Percentiles rank a stretch among this genome's conserved stretches.
phyloP scores from a whole-genome alignment of 2,329 filamentous ascomycete genomes.

The Sporothrix curviconia region DNA sequence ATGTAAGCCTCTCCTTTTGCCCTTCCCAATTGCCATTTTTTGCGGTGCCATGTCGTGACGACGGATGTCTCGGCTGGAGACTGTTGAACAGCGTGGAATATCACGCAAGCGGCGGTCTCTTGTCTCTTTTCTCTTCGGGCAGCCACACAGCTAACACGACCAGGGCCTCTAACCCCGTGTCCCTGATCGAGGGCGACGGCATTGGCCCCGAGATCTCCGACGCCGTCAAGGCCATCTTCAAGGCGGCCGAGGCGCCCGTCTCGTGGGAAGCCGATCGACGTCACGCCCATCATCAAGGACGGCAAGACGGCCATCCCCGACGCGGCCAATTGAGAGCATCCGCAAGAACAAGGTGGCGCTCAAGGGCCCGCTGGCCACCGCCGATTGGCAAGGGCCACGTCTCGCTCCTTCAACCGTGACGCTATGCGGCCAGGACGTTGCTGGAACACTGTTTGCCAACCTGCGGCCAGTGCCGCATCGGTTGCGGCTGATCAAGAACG shows the following conservation, averaged over 20 bases:
- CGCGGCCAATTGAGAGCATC: conserved; percentile 86
- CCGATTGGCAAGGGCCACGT: conserved; percentile 98
- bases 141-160: background rate
- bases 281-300: conserved; percentile 86
- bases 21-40: background rate
- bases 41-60: background rate
- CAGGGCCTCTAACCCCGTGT: conserved; percentile 94
- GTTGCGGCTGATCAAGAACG: conserved; percentile 98
- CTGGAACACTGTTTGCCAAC: conserved; percentile 99
- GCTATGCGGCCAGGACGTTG: conserved; percentile 94
- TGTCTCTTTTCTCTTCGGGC: too few species aligned
- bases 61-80: conserved; percentile 4
- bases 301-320: conserved; percentile 94
- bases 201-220: conserved; percentile 97
- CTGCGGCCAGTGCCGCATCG: conserved; percentile 94
- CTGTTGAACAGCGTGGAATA: too few species aligned
- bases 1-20: conserved; percentile 58
- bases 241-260: conserved; percentile 87
- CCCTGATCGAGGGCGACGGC: conserved; percentile 96
- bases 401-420: conserved; percentile 97
- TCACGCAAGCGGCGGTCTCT: too few species aligned
- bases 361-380: conserved; percentile 96
- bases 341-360: conserved; percentile 93
- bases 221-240: conserved; percentile 98
- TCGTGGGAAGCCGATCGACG: conserved; percentile 96